Conservation (phyloP, 2,329 filamentous ascomycete species). For the Alternaria alternata region DNA sequence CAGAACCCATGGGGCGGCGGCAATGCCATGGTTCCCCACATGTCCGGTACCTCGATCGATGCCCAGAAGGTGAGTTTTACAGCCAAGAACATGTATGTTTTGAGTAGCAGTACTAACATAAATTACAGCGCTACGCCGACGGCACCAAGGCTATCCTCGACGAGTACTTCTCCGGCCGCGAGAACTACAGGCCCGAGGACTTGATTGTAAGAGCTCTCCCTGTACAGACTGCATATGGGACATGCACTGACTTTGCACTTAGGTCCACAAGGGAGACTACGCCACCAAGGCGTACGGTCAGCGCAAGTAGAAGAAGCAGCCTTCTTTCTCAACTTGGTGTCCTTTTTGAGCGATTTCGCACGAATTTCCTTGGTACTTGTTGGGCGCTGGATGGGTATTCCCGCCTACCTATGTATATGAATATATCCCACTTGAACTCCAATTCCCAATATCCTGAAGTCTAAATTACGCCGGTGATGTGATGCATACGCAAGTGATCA, state of each 20-base stretch:
- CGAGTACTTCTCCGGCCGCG: conserved; percentile 85
- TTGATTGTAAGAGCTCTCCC: conserved; percentile 71
- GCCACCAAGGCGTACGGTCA: conserved; percentile 93
- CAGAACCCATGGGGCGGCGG: conserved; percentile 96
- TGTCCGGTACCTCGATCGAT: conserved; percentile 98
- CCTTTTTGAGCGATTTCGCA: conserved; percentile 25
- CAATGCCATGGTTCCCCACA: conserved; percentile 98
- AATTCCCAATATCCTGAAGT: neutral
- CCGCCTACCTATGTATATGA: conserved; percentile 33
- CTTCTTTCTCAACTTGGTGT: conserved; percentile 6
- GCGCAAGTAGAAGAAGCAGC: conserved; percentile 61
- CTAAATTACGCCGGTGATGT: neutral
- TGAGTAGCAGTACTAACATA: conserved; percentile 13
- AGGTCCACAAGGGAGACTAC: conserved; percentile 78
- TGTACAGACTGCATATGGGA: too few relatives aligned
- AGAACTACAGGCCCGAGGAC: conserved; percentile 90
- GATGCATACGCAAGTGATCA: neutral
- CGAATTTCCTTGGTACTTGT: conserved; percentile 27
- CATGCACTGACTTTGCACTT: too few relatives aligned
- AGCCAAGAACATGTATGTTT: neutral
- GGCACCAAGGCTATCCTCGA: conserved; percentile 90
- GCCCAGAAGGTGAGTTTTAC: conserved; percentile 71
- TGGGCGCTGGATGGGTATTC: conserved; percentile 22
- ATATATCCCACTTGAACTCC: conserved; percentile 32
- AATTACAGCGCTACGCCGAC: conserved; percentile 69